phyloP scores from a whole-genome alignment of 2,329 filamentous ascomycete species.

The Atkinsonella texensis region DNA sequence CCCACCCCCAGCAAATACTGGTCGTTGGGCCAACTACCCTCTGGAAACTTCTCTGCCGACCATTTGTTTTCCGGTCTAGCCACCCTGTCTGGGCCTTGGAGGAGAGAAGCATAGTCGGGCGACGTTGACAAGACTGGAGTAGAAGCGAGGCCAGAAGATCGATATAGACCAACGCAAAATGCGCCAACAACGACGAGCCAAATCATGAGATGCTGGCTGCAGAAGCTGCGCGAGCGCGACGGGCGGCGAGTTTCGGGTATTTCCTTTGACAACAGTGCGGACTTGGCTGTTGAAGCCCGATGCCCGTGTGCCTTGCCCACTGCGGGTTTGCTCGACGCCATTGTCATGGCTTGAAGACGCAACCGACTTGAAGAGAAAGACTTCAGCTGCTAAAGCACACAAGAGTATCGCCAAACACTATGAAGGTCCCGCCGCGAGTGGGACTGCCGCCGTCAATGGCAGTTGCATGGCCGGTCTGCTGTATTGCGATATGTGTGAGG shows the following conservation, averaged over 20 bases:
- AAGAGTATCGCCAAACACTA: background rate
- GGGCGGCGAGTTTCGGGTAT: background rate
- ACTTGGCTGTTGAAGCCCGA: slow-evolving; percentile 1
- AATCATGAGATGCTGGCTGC: slow-evolving; percentile 6
- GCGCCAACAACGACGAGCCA: slow-evolving; percentile 8
- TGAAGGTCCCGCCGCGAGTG: background rate
- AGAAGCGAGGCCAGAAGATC: slow-evolving; percentile 9
- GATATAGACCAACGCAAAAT: slow-evolving; percentile 8
- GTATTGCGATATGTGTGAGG: background rate
- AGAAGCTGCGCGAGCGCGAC: background rate
- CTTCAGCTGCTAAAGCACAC: background rate
- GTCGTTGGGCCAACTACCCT: slow-evolving; percentile 7
- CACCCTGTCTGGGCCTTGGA: slow-evolving; percentile 1
- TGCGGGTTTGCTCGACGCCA: slow-evolving; percentile 5
- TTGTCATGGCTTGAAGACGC: background rate
- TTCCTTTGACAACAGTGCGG: background rate
- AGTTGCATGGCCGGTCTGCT: slow-evolving; percentile 1
- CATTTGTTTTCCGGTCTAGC: slow-evolving; percentile 7
- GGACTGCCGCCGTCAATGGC: background rate
- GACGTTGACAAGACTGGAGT: slow-evolving; percentile 9
- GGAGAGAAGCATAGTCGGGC: slow-evolving; percentile 4
- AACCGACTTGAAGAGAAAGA: background rate
- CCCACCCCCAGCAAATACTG: slow-evolving; percentile 39
- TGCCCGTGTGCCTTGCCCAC: background rate
- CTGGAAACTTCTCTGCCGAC: slow-evolving; percentile 7